Conservation (phyloP, 768 basidiomycete genomes). For the Termitomyces heimii region DNA sequence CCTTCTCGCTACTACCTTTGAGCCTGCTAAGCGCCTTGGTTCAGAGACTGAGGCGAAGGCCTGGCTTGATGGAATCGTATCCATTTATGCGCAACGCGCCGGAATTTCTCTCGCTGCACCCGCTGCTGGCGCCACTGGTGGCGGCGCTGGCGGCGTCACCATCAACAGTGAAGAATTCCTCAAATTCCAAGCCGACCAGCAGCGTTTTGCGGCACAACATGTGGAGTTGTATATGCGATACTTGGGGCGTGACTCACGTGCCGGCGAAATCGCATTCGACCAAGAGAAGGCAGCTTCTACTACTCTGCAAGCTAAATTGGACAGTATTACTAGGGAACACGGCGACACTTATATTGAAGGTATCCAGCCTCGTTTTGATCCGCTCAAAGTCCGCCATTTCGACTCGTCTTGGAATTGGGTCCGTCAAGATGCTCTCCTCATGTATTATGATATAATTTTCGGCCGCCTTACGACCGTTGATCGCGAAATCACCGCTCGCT, state of each 20-base stretch:
- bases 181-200: constrained; percentile 92
- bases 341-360: constrained; percentile 93
- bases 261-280: constrained; percentile 87
- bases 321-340: constrained; percentile 86
- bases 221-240: constrained; percentile 97
- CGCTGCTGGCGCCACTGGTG: constrained; percentile 55
- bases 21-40: constrained; percentile 89
- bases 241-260: constrained; percentile 87
- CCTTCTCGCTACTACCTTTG: constrained; percentile 85
- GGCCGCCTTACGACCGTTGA: constrained; percentile 92
- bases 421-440: constrained; percentile 90
- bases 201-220: constrained; percentile 88
- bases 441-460: constrained; percentile 99
- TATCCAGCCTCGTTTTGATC: constrained; percentile 91
- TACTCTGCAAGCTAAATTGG: constrained; percentile 79
- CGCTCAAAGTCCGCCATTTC: constrained; percentile 95
- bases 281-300: constrained; percentile 70
- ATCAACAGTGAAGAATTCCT: constrained; percentile 99
- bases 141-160: constrained; percentile 68
- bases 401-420: constrained; percentile 99
- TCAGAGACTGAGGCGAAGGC: constrained; percentile 90
- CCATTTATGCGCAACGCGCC: constrained; percentile 80
- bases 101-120: constrained; percentile 80
- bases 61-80: constrained; percentile 86
- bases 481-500: constrained; percentile 93